Evolutionary conservation across 441 rosid species (phyloP).

Genomic region (California macrophylla): DNA sequence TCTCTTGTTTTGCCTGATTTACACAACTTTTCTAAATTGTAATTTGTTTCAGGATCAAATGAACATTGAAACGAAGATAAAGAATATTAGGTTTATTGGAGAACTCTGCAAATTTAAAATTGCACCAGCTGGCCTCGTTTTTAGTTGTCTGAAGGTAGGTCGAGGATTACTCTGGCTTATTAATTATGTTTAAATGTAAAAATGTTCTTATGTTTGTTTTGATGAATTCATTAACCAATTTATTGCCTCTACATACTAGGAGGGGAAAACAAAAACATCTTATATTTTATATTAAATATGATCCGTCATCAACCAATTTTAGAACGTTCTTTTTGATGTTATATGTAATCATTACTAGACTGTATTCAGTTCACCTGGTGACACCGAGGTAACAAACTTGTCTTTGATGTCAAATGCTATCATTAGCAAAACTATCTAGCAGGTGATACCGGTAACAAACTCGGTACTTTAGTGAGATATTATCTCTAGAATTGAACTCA

Average conservation of each 20-base stretch:
- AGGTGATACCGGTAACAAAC: background rate
- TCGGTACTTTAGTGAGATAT: background rate
- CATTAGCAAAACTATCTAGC: background rate
- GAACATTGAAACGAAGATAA: constrained; percentile 95
- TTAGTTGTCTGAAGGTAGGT: constrained; percentile 89
- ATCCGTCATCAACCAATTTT: background rate
- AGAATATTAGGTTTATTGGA: constrained; percentile 94
- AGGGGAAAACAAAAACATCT: background rate
- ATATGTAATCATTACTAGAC: background rate
- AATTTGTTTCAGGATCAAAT: constrained; percentile 84
- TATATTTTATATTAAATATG: background rate
- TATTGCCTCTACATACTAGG: background rate
- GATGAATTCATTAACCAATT: background rate
- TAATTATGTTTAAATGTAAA: background rate
- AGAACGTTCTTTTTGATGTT: background rate
- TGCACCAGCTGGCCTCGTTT: constrained; percentile 74
- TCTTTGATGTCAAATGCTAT: background rate
- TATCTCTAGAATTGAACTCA: background rate
- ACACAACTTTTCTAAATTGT: constrained; percentile 11
- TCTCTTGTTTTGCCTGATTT: background rate
- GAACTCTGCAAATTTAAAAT: constrained; percentile 95
- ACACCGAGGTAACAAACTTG: background rate
- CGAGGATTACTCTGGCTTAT: background rate
- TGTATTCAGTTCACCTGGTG: background rate
- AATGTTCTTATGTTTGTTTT: background rate